Conservation (phyloP, 148 eudicot genomes). For the Pouteria glomerata region DNA sequence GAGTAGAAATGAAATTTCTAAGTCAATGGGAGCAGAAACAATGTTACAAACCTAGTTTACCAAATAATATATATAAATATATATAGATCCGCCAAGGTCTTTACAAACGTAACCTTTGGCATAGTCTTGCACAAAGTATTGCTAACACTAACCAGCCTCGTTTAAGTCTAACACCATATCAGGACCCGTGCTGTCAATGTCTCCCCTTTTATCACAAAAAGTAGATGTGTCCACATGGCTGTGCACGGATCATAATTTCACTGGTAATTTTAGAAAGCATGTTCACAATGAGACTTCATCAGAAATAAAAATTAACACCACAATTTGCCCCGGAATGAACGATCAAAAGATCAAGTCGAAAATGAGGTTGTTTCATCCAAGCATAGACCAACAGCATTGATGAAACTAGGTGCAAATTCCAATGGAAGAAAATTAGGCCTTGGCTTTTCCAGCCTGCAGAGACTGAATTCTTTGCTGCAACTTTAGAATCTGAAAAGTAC, state of each 20-base stretch:
- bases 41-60: no score
- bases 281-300: not conserved
- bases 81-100: no score
- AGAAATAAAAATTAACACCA: not conserved
- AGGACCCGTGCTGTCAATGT: no score
- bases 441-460: conserved; percentile 83
- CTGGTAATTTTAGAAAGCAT: not conserved
- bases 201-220: no score
- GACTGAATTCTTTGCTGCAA: conserved; percentile 80
- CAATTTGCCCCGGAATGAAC: not conserved
- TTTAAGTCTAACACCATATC: no score
- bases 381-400: conserved; percentile 11
- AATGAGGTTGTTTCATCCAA: not conserved
- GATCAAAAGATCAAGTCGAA: not conserved
- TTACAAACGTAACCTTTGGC: no score
- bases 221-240: no score
- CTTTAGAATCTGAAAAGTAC: conserved; percentile 52
- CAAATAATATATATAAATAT: no score
- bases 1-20: no score
- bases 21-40: no score
- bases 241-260: not conserved
- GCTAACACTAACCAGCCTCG: no score
- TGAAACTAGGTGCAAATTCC: not conserved
- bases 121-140: no score
- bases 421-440: conserved; percentile 35